Evolutionary conservation across 164 flowering plant genomes (phyloP), one percentile per base, ranked within the genome.

Genomic region (Paratinospora sagittata): DNA sequence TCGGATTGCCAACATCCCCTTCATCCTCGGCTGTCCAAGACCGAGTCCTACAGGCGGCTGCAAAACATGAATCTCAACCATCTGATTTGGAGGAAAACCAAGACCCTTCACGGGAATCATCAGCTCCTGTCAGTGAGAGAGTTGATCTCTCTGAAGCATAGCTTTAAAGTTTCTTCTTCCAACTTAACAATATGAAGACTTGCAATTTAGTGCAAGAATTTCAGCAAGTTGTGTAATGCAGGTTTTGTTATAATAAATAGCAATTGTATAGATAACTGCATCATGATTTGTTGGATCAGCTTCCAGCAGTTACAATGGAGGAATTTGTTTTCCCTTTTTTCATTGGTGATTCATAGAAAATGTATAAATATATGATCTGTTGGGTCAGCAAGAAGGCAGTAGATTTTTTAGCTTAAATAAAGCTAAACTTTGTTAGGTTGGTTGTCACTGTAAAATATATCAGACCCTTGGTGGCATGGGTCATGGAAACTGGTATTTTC

Each of bases 41-140:
- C 78, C 84, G 97, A 67, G 98, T 94, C 37, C 76, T 94, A 76
- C 95, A 92, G 74, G 98, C 98, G 65, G 98, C 97, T 67, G 97
- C 97, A 14, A 92, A 90, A 74, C 97, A 88, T 57, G 96, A 89
- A 82, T 91, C 98, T 74, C 93, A 90, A 70, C 94, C 97, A 6
- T 75, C 91, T 11, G 90, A 85, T 64, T 24, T 72, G 21, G 91
- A 84, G 72, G 90, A 82, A 71, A n/a, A 57, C 21, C 84, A 80
- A 80, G 87, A 82, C 41, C 45, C 74, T 24, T 75, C 84, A 49
- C 45, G 71, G 6, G 87, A 85, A 43, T 63, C 85, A n/a, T 43
- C 63, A 1, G 30, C 80, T 71, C 68, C 84, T 2, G 74, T 72
- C 41, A 76, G 37, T 69, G 91, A 85, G 76, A 82, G 74, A 30